These are phyloP conservation scores for Ogataea ganodermae DNA, from an alignment of 805 yeast genomes.

Conservation along the genomic window DNA sequence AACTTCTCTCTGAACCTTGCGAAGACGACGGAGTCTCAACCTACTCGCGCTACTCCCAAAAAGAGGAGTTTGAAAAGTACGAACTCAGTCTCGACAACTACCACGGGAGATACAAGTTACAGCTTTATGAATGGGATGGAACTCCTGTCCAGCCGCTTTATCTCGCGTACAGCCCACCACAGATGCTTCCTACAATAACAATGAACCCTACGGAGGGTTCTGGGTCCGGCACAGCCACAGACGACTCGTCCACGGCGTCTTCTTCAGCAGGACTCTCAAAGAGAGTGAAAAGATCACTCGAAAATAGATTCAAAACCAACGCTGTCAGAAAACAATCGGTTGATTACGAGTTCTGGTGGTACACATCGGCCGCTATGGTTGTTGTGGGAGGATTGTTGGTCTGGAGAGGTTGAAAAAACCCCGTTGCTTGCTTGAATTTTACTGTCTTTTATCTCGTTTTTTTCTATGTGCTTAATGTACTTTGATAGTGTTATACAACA, in stretches of 20 bases:
- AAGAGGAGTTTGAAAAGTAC: slow-evolving; percentile 58
- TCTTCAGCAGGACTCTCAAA: slow-evolving; percentile 36
- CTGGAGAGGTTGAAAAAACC: slow-evolving; percentile 21
- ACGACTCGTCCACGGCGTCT: slow-evolving; percentile 36
- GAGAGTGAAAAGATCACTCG: slow-evolving; percentile 70
- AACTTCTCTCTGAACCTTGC: slow-evolving; percentile 86
- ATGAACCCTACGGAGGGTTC: slow-evolving; percentile 73
- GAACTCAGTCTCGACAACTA: slow-evolving; percentile 69
- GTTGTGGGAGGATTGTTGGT: slow-evolving; percentile 34
- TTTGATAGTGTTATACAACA: slow-evolving; percentile 1
- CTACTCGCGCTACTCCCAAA: slow-evolving; percentile 74
- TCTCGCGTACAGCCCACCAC: slow-evolving; percentile 89
- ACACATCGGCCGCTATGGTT: slow-evolving; percentile 47
- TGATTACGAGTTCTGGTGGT: slow-evolving; percentile 58
- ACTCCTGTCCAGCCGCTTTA: slow-evolving; percentile 82
- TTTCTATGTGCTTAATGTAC: slow-evolving; percentile 1
- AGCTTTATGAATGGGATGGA: slow-evolving; percentile 78
- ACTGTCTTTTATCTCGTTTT: background rate
- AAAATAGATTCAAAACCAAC: slow-evolving; percentile 75
- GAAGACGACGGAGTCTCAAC: slow-evolving; percentile 55
- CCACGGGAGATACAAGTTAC: slow-evolving; percentile 79
- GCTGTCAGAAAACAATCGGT: slow-evolving; percentile 50
- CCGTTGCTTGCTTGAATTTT: background rate
- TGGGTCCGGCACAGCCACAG: slow-evolving; percentile 25
- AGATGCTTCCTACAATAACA: slow-evolving; percentile 93